These are phyloP conservation scores for Nymphaea colorata DNA, from an alignment of 164 flowering plant species.

Conservation along the genomic window DNA sequence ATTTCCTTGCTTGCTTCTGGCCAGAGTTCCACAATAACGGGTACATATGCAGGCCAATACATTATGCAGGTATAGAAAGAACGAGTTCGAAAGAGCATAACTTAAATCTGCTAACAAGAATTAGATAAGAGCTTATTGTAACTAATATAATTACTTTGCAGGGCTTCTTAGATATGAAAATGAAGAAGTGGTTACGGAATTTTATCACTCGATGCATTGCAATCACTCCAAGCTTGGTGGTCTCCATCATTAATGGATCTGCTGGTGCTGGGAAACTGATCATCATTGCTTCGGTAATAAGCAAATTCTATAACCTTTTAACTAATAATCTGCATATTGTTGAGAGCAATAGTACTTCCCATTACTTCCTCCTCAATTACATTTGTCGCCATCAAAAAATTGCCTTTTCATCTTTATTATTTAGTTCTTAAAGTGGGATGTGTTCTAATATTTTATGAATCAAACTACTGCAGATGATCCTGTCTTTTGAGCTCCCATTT, in stretches of 20 bases:
- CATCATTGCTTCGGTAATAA: slow-evolving; percentile 62
- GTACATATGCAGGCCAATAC: slow-evolving; percentile 88
- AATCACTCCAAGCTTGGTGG: slow-evolving; percentile 63
- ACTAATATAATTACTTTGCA: slow-evolving; percentile 2
- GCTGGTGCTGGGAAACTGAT: slow-evolving; percentile 64
- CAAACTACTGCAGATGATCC: slow-evolving; percentile 54
- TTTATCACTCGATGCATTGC: slow-evolving; percentile 61
- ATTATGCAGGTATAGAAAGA: slow-evolving; percentile 60
- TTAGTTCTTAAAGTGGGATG: neutral
- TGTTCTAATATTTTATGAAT: neutral
- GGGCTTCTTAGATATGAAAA: slow-evolving; percentile 76
- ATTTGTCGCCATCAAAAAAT: too few species aligned
- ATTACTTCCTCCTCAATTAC: too few species aligned
- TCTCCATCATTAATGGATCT: slow-evolving; percentile 64
- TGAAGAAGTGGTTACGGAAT: slow-evolving; percentile 65
- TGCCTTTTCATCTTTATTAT: neutral
- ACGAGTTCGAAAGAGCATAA: neutral
- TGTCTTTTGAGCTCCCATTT: slow-evolving; percentile 91
- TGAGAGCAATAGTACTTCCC: too few species aligned
- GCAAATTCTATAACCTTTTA: neutral
- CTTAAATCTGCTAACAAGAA: neutral
- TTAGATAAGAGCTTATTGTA: neutral
- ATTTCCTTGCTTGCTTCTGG: slow-evolving; percentile 80
- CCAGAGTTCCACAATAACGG: slow-evolving; percentile 82
- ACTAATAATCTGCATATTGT: too few species aligned